Base-by-base conservation (phyloP, 768 basidiomycete genomes). In the Naganishia kalamii region DNA sequence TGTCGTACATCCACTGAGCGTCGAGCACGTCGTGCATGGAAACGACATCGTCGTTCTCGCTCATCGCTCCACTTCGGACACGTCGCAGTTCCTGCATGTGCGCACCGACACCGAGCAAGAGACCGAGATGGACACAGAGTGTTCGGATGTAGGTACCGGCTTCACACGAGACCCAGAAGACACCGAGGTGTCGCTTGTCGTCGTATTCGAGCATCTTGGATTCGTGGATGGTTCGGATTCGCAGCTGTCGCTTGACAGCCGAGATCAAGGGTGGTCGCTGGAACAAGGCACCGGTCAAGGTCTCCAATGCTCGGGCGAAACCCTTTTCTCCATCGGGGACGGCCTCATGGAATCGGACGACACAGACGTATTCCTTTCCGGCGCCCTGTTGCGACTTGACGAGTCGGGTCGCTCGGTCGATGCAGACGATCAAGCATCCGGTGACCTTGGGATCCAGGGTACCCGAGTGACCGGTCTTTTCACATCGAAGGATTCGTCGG, bases 1-100 rank as follows among this genome's bases (percentile, higher is more conserved):
- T 97, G 77, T 99, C 96, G 77, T 94, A 98, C 75, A 88, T 79
- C 93, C 94, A 99, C 73, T 98, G 96, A 13, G 96, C 96, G 78
- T 99, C 96, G 80, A 99, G 81, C 30, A 99, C 94, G 77, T 99
- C 96, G 80, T 99, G 96, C 96, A 99, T 99, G 23, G 94, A 93
- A 66, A 98, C 96, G 73, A 97, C 92, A 71, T 92, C 92, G 75
- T 98, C 94, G 76, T 90, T 92, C 81, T 99, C 96, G 52, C 88
- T 90, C 85, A 97, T 87, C 52, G 93, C 94, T 72, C 96, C 96
- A 75, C 88, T 90, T 69, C 96, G 82, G 15, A 98, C 94, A 72
- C 96, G 82, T 71, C 96, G 84, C 65, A 99, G 83, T 78, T 99
- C 96, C 80, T 99, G 94, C 96, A 99, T 99, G 79, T 99, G 96